These are phyloP conservation scores for Aspergillus bombycis DNA, from an alignment of 2,329 filamentous ascomycete genomes.

Conservation along the genomic window DNA sequence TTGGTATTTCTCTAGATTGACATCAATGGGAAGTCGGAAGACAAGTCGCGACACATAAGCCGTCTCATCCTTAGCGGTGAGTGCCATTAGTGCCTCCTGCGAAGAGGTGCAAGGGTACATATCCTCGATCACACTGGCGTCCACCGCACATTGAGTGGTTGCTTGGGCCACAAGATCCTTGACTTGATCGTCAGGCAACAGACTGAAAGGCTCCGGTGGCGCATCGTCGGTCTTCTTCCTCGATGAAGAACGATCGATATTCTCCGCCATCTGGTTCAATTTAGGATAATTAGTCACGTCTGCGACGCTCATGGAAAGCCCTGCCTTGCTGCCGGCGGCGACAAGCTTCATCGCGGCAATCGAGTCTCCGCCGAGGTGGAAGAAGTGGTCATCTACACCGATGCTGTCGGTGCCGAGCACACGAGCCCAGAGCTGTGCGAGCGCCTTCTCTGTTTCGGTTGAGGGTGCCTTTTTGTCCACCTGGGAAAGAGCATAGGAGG, in stretches of 20 bases:
- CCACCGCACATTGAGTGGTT: not conserved
- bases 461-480: not conserved
- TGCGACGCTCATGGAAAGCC: not conserved
- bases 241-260: not conserved
- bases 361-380: constrained; percentile 34
- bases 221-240: not conserved
- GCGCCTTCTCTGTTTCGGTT: not conserved
- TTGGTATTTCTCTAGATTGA: not conserved
- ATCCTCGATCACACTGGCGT: not conserved
- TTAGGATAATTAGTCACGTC: not conserved
- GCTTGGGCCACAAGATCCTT: not conserved
- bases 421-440: constrained; percentile 4
- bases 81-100: not conserved
- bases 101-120: not conserved
- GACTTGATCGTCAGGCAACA: not conserved
- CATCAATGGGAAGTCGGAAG: not conserved
- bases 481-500: not conserved
- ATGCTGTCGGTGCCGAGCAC: not conserved
- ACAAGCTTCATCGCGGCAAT: constrained; percentile 25
- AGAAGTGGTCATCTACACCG: constrained; percentile 22
- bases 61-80: not conserved
- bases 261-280: not conserved
- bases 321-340: not conserved
- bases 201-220: not conserved
- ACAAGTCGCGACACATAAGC: not conserved